Base-by-base conservation (phyloP, 768 basidiomycete genomes). In the Phaeotremella skinneri region DNA sequence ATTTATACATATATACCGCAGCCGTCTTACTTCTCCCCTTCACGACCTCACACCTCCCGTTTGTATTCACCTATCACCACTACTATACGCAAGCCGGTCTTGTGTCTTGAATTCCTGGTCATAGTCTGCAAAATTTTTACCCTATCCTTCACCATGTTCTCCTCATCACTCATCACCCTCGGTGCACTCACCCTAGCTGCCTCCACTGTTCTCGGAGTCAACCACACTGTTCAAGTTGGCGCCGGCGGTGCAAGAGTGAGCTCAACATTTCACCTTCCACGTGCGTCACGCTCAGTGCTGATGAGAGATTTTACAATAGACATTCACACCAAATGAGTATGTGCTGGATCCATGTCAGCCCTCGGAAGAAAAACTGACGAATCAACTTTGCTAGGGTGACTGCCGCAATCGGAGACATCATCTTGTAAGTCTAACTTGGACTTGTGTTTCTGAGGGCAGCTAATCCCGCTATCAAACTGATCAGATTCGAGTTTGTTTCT, bases 401-500 rank as follows among this genome's bases (percentile, higher is more conserved):
- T n/a, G 51, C 51, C 37, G 31, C 29, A 4, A 4, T 34, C 5
- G 51, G 51, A 16, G 51, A 52, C 51, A n/a, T 52, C n/a, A 23
- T 52, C 14, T 29, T 25, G 49, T 50, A 29, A 16, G 49, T 50
- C 26, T 29, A 4, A 9, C 49, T 37, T 37, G 17, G 4, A 7
- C 45, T 7, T 48, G 45, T 26, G 7, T 48, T n/a, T 4, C 20
- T 50, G 23, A 21, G 21, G 4, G 7, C 9, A 16, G 26, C 49
- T 50, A 20, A 50, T 16, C 34, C 9, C 7, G 17, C n/a, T n/a
- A n/a, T n/a, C n/a, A n/a, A n/a, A n/a, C 4, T 16, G 5, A 13
- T 23, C 32, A 64, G 59, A 17, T 64, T 64, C 57, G 45, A 49
- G 27, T 64, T 64, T 34, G 26, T 58, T 26, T 55, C 49, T 37